Evolutionary conservation across 2,329 filamentous ascomycete species (phyloP).

Genomic region (Alternaria infectoria): DNA sequence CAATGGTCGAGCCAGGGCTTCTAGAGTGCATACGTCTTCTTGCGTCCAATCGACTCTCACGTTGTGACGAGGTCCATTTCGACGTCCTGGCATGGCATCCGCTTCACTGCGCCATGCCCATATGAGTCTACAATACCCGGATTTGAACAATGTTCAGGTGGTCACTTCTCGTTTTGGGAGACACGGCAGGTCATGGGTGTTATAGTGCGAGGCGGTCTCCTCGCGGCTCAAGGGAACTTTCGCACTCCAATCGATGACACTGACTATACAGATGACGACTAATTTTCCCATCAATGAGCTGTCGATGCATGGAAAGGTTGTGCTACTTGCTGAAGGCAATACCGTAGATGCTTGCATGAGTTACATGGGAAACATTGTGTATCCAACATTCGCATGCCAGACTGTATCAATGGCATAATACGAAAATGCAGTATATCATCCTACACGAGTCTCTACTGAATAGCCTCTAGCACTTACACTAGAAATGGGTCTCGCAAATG

Average conservation of each 20-base stretch:
- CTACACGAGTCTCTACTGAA: background rate
- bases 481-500: background rate
- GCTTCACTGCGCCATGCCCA: conserved; percentile 5
- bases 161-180: conserved; percentile 10
- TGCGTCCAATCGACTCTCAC: conserved; percentile 12
- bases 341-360: background rate
- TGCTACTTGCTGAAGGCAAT: background rate
- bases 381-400: background rate
- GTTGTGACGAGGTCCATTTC: background rate
- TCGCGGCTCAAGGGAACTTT: conserved; percentile 36
- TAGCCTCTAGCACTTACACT: background rate
- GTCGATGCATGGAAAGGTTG: background rate
- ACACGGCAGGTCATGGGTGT: conserved; percentile 19
- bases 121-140: conserved; percentile 12
- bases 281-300: conserved; percentile 7
- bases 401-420: background rate
- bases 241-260: conserved; percentile 13
- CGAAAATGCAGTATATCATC: background rate
- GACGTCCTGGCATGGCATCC: background rate
- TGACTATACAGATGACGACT: background rate
- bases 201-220: conserved; percentile 21
- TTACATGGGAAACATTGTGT: background rate
- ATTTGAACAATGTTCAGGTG: conserved; percentile 13
- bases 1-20: conserved; percentile 12
- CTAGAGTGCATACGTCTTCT: conserved; percentile 12